Evolutionary conservation across 306 rosid genomes (phyloP), one percentile per base, ranked within the genome.

Genomic region (Quercus cerris): DNA sequence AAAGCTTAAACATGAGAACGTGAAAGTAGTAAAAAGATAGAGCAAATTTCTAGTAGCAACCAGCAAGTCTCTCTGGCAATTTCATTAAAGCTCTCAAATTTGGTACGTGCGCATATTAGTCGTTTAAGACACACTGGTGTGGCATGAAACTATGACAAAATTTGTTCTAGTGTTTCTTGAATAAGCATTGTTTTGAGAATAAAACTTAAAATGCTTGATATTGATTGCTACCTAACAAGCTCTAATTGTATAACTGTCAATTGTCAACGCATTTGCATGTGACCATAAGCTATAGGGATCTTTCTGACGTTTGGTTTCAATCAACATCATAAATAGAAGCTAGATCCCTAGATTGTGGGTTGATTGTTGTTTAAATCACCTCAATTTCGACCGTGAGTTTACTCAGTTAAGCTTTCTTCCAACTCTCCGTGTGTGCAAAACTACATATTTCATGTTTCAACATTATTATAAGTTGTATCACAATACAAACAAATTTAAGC

Each of bases 281-380:
- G 77, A 57, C 17, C 54, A 75, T 80, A 33, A 64, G 41, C 1
- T 15, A 17, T 70, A 38, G 6, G 79, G 56, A 49, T 71, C 74
- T 78, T 64, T 49, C 17, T 78, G 70, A 83, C 75, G 59, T 74
- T 79, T 84, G 82, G 86, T 84, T 81, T 81, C 84, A 76, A 77
- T 84, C 88, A 84, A 79, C 72, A 80, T 84, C 88, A 87, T 58
- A 13, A 61, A 49, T 75, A 23, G 44, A 76, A 59, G 70, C 59
- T 31, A 81, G 72, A 18, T 66, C 33, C 49, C 71, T 30, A 17
- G 22, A 52, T 64, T 74, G 75, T 56, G 61, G 56, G 9, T 78
- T 71, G 56, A 75, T 75, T 75, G 56, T 70, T 71, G 70, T 81
- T 61, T 71, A 70, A 75, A 75, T 71, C 69, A 46, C 70, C 46